phyloP scores from a whole-genome alignment of 2,329 filamentous ascomycete genomes.

The Trichophyton simii region DNA sequence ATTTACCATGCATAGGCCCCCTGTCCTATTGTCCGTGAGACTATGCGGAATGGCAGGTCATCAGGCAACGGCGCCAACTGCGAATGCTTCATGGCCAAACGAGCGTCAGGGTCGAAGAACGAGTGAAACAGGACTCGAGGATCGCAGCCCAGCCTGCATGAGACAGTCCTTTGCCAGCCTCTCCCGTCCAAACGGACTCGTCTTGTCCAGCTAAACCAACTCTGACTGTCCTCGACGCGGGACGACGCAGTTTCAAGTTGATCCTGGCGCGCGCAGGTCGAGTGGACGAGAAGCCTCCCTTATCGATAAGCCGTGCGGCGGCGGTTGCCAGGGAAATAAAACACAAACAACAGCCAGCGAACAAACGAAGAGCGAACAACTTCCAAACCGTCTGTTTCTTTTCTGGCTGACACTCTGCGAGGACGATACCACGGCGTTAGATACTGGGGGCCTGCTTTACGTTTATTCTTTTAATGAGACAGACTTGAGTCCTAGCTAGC shows the following conservation, averaged over 20 bases:
- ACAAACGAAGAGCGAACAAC: too few relatives aligned
- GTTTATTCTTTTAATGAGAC: not conserved
- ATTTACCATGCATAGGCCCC: slow-evolving; percentile 90
- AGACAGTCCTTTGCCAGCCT: not conserved
- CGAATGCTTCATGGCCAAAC: slow-evolving; percentile 50
- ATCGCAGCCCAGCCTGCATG: not conserved
- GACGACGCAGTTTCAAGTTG: not conserved
- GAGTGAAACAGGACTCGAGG: not conserved
- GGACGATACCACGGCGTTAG: not conserved
- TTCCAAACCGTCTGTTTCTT: not conserved
- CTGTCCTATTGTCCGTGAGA: slow-evolving; percentile 92
- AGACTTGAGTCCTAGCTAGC: not conserved
- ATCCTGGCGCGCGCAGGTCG: not conserved
- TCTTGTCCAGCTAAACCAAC: not conserved
- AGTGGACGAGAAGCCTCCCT: not conserved
- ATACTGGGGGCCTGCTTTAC: not conserved
- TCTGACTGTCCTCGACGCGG: not conserved
- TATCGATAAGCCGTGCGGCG: not conserved
- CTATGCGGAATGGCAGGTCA: slow-evolving; percentile 81
- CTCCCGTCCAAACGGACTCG: not conserved
- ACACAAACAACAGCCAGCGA: not conserved
- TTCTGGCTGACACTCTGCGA: not conserved
- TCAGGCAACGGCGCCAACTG: slow-evolving; percentile 74
- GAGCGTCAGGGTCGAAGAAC: not conserved
- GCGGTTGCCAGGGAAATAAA: slow-evolving; percentile 3